Evolutionary conservation across 495 filamentous ascomycete genomes (phyloP), one percentile per base, ranked within the genome.

Genomic region (Evernia prunastri): DNA sequence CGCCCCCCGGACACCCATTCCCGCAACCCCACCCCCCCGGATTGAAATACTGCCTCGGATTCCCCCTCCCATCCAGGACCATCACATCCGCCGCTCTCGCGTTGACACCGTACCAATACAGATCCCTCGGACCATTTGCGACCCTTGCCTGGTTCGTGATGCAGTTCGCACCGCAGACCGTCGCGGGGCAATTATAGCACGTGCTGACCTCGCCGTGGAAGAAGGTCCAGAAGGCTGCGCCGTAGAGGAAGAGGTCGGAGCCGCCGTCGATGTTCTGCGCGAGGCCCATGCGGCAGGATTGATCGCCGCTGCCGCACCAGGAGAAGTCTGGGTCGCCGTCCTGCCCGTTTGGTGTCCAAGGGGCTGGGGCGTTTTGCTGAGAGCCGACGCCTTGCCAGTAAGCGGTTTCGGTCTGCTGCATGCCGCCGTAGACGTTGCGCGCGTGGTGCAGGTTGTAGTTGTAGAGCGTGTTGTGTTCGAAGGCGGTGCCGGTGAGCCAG

Each of bases 231-330:
- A 81, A 74, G 25, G 73, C 79, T 1, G 76, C 75, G 0, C 81
- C 82, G 67, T 87, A 87, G 0, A 83, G 77, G 53, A 79, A 81
- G 3, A 87, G 72, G 58, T 82, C 68, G 15, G 75, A 76, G 1
- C 80, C 81, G 15, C 68, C 67, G 9, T 68, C 59, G 45, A 81
- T 74, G 51, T 73, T 68, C 56, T 74, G 67, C 17, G 73, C 78
- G 61, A 74, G 73, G 1, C 75, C 74, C 63, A 79, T 81, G 40
- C 76, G 75, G 63, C 80, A 84, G 13, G 66, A 62, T 13, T 68
- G 63, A 60, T 78, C 75, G 17, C 65, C 62, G 8, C 60, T 54
- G 15, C 65, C 74, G 54, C 77, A 81, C 57, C 69, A 68, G 1
- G 67, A 62, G 61, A 74, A 80, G 42, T 72, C 64, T 2, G 78